A percentile compares a stretch with the other conserved stretches of the same genome.
Evolutionary conservation across 768 basidiomycete genomes (phyloP).

Genomic region (Favolaschia claudopus): DNA sequence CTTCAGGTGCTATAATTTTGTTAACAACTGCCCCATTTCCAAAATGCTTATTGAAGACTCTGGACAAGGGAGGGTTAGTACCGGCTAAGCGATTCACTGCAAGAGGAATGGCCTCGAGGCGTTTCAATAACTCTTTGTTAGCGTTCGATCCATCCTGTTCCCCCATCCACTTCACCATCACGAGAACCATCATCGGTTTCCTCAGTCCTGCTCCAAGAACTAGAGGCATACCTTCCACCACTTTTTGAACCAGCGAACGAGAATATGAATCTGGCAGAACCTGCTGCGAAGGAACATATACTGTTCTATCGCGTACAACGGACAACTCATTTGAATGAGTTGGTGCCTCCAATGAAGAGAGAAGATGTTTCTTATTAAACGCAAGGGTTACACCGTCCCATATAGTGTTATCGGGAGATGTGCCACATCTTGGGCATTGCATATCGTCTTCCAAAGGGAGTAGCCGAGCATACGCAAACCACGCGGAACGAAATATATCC

Average conservation of each 20-base stretch:
- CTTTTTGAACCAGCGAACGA: too few relatives aligned
- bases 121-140: neutral
- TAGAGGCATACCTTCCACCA: too few relatives aligned
- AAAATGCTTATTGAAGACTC: neutral
- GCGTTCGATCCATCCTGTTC: neutral
- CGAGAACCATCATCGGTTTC: too few relatives aligned
- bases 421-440: slow-evolving; percentile 36
- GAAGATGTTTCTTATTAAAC: slow-evolving; percentile 38
- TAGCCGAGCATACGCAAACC: slow-evolving; percentile 42
- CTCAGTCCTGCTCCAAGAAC: too few relatives aligned
- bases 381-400: slow-evolving; percentile 43
- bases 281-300: slow-evolving; percentile 16
- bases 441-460: slow-evolving; percentile 34
- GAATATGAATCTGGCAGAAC: neutral
- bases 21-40: neutral
- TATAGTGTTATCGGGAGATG: slow-evolving; percentile 35
- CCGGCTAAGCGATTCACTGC: neutral
- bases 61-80: neutral
- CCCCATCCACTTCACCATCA: too few relatives aligned
- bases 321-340: slow-evolving; percentile 26
- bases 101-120: neutral
- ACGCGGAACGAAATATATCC: slow-evolving; percentile 37
- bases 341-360: slow-evolving; percentile 32
- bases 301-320: neutral
- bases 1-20: neutral